Base-by-base conservation (phyloP, 345 rosid species). In the Populus euphratica region DNA sequence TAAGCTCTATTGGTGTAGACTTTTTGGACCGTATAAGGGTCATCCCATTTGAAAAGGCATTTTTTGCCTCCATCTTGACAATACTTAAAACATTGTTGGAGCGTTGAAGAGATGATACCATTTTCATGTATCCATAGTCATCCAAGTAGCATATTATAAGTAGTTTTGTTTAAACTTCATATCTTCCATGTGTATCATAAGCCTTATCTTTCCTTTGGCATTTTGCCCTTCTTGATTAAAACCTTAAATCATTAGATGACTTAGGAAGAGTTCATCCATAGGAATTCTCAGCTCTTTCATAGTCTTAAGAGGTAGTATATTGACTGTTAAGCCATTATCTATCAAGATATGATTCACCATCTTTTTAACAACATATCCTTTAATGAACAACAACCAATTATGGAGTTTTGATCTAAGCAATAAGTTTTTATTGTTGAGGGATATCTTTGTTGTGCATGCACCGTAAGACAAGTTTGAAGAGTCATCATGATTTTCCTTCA, bases 51-150 rank as follows among this genome's bases (percentile, higher is more conserved):
- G 11, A 2, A 39, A 9, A 39, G 43, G 9, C 7, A 39, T 39
- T 39, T 39, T 10, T 8, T 39, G 43, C 43, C 43, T 11, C 43
- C 43, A 39, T 39, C 8, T 39, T 8, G 43, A 39, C 14, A 20
- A 9, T 66, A 68, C 18, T 76, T 67, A 8, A 76, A 35, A 54
- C 67, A 76, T n/a, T 67, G 66, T 16, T 76, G 38, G 2, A 76
- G 50, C 2, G 21, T 76, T 8, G 54, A 68, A 0, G 73, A 47
- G 0, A 76, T 5, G 69, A 76, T 69, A 0, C 52, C 73, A 68
- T 76, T 47, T 47, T 68, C 65, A 44, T 76, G 73, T 5, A 76
- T 44, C 79, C 43, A 39, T 39, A 9, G 43, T 39, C 8, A 0
- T 8, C 11, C 33, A 11, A 27, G 35, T 0, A 12, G 11, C 20